phyloP scores from a whole-genome alignment of 495 filamentous ascomycete species.

The Trichoderma erinaceum region DNA sequence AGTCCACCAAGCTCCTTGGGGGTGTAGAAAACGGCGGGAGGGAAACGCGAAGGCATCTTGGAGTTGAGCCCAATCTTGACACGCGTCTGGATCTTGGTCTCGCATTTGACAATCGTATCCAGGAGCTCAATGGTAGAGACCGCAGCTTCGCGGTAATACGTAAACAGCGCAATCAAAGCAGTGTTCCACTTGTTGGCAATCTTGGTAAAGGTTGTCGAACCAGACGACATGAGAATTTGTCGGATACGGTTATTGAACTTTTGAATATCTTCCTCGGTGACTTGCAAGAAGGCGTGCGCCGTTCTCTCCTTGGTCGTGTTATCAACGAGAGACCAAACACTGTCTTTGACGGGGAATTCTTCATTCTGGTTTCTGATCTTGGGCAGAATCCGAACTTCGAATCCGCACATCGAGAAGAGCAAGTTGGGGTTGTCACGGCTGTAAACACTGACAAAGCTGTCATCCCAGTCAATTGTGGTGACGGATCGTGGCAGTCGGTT shows the following conservation, averaged over 20 bases:
- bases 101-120: conserved; percentile 98
- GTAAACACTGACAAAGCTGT: conserved; percentile 98
- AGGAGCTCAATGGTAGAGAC: conserved; percentile 94
- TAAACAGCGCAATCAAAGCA: conserved; percentile 95
- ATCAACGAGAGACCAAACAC: conserved; percentile 95
- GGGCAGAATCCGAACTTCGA: conserved; percentile 94
- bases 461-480: conserved; percentile 98
- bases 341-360: conserved; percentile 95
- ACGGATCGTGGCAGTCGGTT: conserved; percentile 90
- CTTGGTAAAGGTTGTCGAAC: conserved; percentile 98
- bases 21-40: conserved; percentile 97
- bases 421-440: conserved; percentile 97
- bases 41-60: conserved; percentile 99
- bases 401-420: conserved; percentile 96
- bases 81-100: conserved; percentile 98
- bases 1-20: conserved; percentile 97
- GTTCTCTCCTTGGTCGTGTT: conserved; percentile 95
- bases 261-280: conserved; percentile 96
- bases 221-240: conserved; percentile 98
- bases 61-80: conserved; percentile 99
- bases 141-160: conserved; percentile 96
- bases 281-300: conserved; percentile 95
- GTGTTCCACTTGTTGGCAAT: conserved; percentile 99
- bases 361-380: conserved; percentile 94
- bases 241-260: conserved; percentile 99